phyloP scores from a whole-genome alignment of 768 basidiomycete species.

The Krasilnikovozyma curviuscula region DNA sequence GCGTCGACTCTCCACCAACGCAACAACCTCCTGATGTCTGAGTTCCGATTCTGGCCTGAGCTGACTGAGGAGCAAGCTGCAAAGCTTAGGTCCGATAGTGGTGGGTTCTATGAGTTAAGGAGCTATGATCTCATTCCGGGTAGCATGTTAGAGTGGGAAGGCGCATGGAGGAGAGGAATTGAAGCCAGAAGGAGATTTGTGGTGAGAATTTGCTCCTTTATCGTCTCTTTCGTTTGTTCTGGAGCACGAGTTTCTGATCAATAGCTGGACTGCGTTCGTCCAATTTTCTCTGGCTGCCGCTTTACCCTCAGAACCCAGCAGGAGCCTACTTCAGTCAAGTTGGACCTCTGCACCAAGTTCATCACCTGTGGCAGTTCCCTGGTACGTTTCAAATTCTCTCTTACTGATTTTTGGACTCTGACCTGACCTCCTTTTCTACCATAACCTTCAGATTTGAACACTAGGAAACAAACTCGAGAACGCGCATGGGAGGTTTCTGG shows the following conservation, averaged over 20 bases:
- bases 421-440: conserved; percentile 6
- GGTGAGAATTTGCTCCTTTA: conserved; percentile 21
- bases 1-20: conserved; percentile 32
- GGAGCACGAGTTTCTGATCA: neutral
- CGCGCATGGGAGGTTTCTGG: conserved; percentile 86
- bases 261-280: neutral
- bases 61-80: neutral
- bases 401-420: neutral
- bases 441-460: conserved; percentile 44
- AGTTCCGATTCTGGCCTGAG: conserved; percentile 78
- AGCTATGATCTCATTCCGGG: conserved; percentile 76
- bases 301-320: conserved; percentile 24
- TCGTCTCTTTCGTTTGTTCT: neutral
- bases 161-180: conserved; percentile 78
- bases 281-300: no score
- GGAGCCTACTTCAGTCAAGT: conserved; percentile 28
- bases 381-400: conserved; percentile 34
- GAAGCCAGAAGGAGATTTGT: conserved; percentile 80
- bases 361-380: conserved; percentile 28
- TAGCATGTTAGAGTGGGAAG: conserved; percentile 83
- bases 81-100: conserved; percentile 48
- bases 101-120: conserved; percentile 85
- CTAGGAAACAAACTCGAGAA: conserved; percentile 64
- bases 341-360: conserved; percentile 39
- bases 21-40: conserved; percentile 45